Conservation (phyloP, 768 basidiomycete genomes). For the Rhodosporidiobolus sp. region DNA sequence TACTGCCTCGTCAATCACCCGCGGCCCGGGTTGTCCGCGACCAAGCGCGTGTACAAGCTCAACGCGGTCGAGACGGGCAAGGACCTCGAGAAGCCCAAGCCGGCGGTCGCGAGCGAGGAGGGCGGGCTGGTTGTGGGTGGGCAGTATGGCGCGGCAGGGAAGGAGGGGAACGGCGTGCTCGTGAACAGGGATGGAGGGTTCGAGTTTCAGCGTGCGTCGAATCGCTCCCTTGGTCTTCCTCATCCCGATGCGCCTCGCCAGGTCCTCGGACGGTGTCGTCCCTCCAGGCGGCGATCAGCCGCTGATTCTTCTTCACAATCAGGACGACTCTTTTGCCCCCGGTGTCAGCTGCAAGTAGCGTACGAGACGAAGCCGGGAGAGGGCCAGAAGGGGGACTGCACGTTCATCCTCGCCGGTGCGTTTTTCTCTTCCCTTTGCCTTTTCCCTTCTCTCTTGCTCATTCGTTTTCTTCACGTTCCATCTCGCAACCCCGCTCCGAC, state of each 20-base stretch:
- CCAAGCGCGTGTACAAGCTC: constrained; percentile 26
- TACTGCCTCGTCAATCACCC: constrained; percentile 11
- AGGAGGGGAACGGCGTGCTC: constrained; percentile 27
- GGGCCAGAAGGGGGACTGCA: constrained; percentile 21
- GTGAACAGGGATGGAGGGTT: constrained; percentile 25
- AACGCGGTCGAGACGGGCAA: constrained; percentile 12
- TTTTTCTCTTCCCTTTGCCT: no score
- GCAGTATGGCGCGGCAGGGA: constrained; percentile 20
- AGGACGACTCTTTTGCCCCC: constrained; percentile 34
- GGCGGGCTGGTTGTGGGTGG: neutral
- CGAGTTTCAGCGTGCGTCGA: constrained; percentile 31
- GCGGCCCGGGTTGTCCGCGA: neutral
- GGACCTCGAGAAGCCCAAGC: neutral
- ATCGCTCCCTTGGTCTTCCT: neutral
- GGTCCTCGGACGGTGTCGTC: no score
- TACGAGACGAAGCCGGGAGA: constrained; percentile 35
- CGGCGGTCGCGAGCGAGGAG: neutral
- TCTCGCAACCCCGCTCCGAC: neutral
- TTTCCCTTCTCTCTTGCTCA: neutral
- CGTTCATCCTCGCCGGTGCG: constrained; percentile 30
- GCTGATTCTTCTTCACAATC: neutral
- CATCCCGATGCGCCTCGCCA: neutral
- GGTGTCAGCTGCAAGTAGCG: constrained; percentile 30
- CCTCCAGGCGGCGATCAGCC: no score
- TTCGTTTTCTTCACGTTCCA: neutral